Conservation (phyloP, 768 basidiomycete species). For the Coprinopsis sp. region DNA sequence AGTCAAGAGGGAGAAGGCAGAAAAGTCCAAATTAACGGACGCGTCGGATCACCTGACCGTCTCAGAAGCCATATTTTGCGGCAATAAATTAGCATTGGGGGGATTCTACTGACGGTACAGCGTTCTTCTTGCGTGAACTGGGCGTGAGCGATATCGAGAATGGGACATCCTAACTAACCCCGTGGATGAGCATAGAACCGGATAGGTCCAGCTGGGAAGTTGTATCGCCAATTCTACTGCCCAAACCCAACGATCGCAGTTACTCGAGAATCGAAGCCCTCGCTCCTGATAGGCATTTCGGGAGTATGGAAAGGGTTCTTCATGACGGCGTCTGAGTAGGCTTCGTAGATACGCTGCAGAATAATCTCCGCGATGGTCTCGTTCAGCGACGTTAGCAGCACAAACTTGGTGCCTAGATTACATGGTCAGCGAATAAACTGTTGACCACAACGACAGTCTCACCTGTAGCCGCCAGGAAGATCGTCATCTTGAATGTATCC, state of each 20-base stretch:
- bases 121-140: too few relatives aligned
- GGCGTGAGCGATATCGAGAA: too few relatives aligned
- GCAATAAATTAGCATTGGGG: background rate
- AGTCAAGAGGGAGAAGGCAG: background rate
- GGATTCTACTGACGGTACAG: too few relatives aligned
- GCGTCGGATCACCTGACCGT: conserved; percentile 13
- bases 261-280: conserved; percentile 78
- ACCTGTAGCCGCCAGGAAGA: conserved; percentile 91
- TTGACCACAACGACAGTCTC: conserved; percentile 11
- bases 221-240: conserved; percentile 19
- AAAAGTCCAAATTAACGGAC: background rate
- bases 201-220: background rate
- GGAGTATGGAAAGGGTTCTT: conserved; percentile 99
- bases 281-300: conserved; percentile 97
- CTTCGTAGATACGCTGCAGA: conserved; percentile 86
- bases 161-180: too few relatives aligned
- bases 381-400: conserved; percentile 78
- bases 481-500: conserved; percentile 92
- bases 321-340: conserved; percentile 93
- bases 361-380: conserved; percentile 66
- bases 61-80: background rate
- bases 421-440: too few relatives aligned
- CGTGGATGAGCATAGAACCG: too few relatives aligned
- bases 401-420: conserved; percentile 90
- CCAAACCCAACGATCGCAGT: conserved; percentile 52